Evolutionary conservation across 2,329 filamentous ascomycete species (phyloP).

Genomic region (Drechslerella stenobrocha): DNA sequence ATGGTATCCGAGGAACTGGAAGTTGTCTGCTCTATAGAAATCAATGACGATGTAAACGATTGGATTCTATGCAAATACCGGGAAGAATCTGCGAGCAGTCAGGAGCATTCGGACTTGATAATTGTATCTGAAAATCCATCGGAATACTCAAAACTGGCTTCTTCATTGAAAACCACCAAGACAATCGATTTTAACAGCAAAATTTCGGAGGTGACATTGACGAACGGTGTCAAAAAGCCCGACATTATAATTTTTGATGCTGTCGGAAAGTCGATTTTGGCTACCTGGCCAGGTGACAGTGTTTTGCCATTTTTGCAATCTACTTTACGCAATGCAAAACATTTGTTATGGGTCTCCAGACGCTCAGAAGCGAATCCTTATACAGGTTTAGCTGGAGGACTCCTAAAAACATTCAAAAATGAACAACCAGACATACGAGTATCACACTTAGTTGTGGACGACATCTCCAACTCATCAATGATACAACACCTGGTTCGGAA

Average conservation of each 20-base stretch:
- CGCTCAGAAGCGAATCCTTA: conserved; percentile 32
- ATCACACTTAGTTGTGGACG: conserved; percentile 38
- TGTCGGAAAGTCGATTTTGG: conserved; percentile 45
- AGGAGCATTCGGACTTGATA: conserved; percentile 5
- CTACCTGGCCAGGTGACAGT: conserved; percentile 43
- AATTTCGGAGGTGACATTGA: conserved; percentile 3
- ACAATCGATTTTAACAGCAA: conserved; percentile 14
- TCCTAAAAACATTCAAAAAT: conserved; percentile 49
- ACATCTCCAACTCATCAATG: conserved; percentile 7
- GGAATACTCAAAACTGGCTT: neutral
- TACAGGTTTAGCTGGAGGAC: conserved; percentile 43
- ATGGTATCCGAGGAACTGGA: conserved; percentile 28
- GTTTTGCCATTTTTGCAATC: conserved; percentile 49
- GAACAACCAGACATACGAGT: conserved; percentile 50
- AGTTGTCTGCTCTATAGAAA: conserved; percentile 16
- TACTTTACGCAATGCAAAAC: conserved; percentile 38
- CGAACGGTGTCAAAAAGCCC: conserved; percentile 6
- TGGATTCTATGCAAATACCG: conserved; percentile 21
- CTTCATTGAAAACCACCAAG: conserved; percentile 8
- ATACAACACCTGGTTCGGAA: conserved; percentile 21
- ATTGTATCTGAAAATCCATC: conserved; percentile 9
- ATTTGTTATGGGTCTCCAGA: conserved; percentile 50
- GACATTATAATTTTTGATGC: conserved; percentile 49
- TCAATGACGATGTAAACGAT: conserved; percentile 8
- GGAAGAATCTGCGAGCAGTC: neutral